Base-by-base conservation (phyloP, 2,329 filamentous ascomycete species). In the Fusarium penzigii region DNA sequence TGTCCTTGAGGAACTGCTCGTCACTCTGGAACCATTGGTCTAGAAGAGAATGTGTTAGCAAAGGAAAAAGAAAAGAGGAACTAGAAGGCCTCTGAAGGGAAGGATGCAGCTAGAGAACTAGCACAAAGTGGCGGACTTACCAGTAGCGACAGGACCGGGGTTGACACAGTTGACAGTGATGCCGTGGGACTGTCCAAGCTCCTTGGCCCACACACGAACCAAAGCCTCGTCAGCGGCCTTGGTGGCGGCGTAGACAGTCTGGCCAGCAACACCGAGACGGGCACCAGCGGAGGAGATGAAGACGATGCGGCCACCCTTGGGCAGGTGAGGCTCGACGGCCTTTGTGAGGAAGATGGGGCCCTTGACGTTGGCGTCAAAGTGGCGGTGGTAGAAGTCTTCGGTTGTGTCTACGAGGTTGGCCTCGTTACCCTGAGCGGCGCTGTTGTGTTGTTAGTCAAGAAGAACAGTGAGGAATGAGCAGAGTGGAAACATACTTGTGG, bases 161-260 rank as follows among this genome's bases (percentile, higher is more conserved):
- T 71, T 70, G 3, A 71, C 64, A 9, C 52, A 63, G 51, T 71
- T 70, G 1, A 70, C 68, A 0, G 65, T 70, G 6, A 65, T 59
- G 1, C 56, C 61, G 4, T 68, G 57, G 0, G 51, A 55, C 13
- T 65, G 68, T 12, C 68, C 69, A 1, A 71, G 62, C 42, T 71
- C 69, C 29, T 63, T 65, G 1, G 68, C 68, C 68, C 65, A 70
- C 1, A 64, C 63, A 2, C 68, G 61, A 2, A 53, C 57, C 2
- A 68, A 34, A 1, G 63, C 63, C 44, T 71, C 69, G 20, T 63
- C 51, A 0, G 71, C 70, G 8, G 69, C 71, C 45, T 73, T 73
- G 0, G 68, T 69, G 2, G 69, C 62, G 0, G 58, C 67, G 32
- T 74, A 74, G 0, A 73, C 65, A 0, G 68, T 65, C 34, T 69